These are phyloP conservation scores for Pisolithus orientalis DNA, from an alignment of 768 basidiomycete genomes.

Conservation along the genomic window DNA sequence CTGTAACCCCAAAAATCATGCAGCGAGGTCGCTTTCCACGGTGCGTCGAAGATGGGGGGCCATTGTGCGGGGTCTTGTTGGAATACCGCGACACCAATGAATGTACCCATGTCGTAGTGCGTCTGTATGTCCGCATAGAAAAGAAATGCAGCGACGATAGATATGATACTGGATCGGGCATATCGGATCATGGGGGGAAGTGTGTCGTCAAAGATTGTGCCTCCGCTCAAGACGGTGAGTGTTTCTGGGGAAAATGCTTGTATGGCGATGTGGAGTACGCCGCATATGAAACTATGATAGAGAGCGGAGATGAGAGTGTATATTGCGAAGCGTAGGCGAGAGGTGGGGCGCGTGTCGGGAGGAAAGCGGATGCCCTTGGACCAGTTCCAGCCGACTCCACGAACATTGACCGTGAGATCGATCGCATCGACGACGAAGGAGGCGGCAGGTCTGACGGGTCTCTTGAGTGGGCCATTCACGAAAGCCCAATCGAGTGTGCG, in stretches of 20 bases:
- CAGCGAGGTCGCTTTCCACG: constrained; percentile 32
- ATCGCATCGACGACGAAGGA: constrained; percentile 31
- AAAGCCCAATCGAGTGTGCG: constrained; percentile 7
- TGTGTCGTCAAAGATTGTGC: constrained; percentile 28
- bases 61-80: constrained; percentile 24
- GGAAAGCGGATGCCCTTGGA: constrained; percentile 28
- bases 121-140: constrained; percentile 41
- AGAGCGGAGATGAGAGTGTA: constrained; percentile 29
- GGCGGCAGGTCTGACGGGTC: not conserved
- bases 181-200: constrained; percentile 23
- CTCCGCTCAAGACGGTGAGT: constrained; percentile 15
- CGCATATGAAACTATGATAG: constrained; percentile 34
- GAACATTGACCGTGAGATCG: constrained; percentile 45
- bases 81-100: constrained; percentile 23
- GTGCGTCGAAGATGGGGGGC: constrained; percentile 29
- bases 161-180: constrained; percentile 37
- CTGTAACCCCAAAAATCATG: constrained; percentile 31
- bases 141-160: constrained; percentile 37
- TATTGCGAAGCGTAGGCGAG: constrained; percentile 32
- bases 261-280: constrained; percentile 39
- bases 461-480: not conserved
- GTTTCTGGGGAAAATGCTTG: constrained; percentile 40
- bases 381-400: constrained; percentile 61
- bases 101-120: constrained; percentile 17
- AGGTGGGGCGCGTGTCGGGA: constrained; percentile 35